Evolutionary conservation across 371 early-diverging fungal genomes (phyloP).

Genomic region (Nosema muscidifuracis): DNA sequence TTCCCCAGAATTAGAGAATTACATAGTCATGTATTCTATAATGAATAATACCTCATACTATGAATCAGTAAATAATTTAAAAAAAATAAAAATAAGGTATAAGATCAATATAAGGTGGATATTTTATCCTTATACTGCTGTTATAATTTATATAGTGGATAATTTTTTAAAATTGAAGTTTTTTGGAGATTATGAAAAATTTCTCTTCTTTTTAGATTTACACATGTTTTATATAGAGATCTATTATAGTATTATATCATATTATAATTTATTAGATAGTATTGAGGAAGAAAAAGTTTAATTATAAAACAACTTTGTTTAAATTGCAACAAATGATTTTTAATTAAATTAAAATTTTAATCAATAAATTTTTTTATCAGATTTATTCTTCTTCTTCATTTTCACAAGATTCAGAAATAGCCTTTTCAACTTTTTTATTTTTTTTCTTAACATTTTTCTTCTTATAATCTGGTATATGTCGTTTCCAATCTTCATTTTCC

Average conservation of each 20-base stretch:
- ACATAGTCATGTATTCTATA: neutral
- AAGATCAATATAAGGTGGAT: neutral
- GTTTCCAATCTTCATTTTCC: constrained; percentile 88
- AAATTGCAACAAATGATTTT: no score
- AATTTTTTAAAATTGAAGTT: neutral
- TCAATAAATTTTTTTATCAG: neutral
- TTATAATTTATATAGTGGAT: neutral
- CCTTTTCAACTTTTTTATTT: constrained; percentile 56
- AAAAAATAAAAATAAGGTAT: neutral
- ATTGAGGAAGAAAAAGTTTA: neutral
- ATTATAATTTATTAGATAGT: neutral
- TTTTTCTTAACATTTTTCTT: constrained; percentile 74
- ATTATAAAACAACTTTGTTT: no score
- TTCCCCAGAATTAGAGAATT: neutral
- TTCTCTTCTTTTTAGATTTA: neutral
- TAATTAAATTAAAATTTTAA: neutral
- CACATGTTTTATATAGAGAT: constrained; percentile 8
- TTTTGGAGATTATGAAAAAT: neutral
- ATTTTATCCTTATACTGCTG: neutral
- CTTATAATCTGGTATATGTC: constrained; percentile 91
- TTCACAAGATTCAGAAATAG: no score
- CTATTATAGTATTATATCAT: neutral
- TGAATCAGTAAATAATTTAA: neutral
- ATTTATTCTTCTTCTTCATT: no score
- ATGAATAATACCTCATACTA: neutral